Percentiles rank a stretch among this genome's conserved stretches.
phyloP scores from a whole-genome alignment of 2,329 filamentous ascomycete genomes.

The Aaosphaeria pasadenensis region DNA sequence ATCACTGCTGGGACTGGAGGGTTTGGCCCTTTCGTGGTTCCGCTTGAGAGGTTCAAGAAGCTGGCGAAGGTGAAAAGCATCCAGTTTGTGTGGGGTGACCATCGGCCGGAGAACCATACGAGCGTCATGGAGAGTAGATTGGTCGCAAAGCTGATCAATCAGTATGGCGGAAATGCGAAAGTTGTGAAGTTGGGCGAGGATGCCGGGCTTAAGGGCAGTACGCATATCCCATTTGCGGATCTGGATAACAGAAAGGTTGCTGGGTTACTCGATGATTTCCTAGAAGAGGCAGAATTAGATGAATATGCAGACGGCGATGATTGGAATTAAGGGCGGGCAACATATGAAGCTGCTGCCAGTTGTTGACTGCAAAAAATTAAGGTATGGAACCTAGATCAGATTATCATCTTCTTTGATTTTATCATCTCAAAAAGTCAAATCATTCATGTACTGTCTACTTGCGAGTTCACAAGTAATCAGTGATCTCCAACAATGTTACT shows the following conservation, averaged over 20 bases:
- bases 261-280: constrained; percentile 14
- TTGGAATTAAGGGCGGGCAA: background rate
- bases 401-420: no score
- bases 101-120: constrained; percentile 14
- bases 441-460: no score
- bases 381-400: no score
- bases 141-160: constrained; percentile 17
- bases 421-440: no score
- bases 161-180: constrained; percentile 22
- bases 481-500: no score
- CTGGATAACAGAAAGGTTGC: constrained; percentile 18
- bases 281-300: constrained; percentile 17
- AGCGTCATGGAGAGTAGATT: constrained; percentile 12
- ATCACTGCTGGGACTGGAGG: constrained; percentile 16
- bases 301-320: constrained; percentile 15
- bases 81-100: constrained; percentile 24
- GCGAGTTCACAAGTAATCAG: no score
- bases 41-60: constrained; percentile 20
- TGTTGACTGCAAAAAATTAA: background rate
- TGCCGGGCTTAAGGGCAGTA: constrained; percentile 18
- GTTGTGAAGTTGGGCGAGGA: constrained; percentile 19
- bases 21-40: constrained; percentile 20
- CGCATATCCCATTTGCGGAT: constrained; percentile 26
- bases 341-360: background rate
- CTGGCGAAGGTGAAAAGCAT: constrained; percentile 14